phyloP scores from a whole-genome alignment of 345 rosid species.

The Eucalyptus urophylla region DNA sequence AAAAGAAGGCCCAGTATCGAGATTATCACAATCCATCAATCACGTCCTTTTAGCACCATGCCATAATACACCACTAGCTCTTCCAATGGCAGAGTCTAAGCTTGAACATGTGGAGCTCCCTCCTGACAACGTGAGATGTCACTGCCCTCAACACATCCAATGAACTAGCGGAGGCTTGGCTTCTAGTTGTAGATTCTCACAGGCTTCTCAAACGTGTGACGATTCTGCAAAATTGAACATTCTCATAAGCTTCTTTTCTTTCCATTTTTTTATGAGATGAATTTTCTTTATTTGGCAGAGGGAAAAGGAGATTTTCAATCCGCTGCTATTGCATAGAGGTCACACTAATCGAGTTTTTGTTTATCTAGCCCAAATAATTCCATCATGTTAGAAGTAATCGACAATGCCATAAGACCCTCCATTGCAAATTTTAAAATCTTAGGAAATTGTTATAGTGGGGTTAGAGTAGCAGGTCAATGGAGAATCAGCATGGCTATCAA shows the following conservation, averaged over 20 bases:
- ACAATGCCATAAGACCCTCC: not conserved
- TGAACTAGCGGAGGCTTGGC: not conserved
- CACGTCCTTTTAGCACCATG: not conserved
- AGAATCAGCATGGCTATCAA: not conserved
- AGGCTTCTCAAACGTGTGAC: slow-evolving; percentile 43
- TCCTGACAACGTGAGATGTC: not conserved
- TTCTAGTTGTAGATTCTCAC: slow-evolving; percentile 41
- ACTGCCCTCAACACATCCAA: not conserved
- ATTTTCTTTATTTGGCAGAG: not conserved
- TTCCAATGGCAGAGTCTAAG: not conserved
- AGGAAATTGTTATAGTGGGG: not conserved
- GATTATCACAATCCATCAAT: not conserved
- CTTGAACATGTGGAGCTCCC: not conserved
- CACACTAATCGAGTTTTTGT: not conserved
- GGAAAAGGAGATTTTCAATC: not conserved
- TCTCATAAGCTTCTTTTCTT: not conserved
- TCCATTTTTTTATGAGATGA: not conserved
- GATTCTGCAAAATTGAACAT: slow-evolving; percentile 25
- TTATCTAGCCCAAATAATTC: not conserved
- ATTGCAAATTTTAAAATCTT: not conserved
- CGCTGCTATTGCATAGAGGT: not conserved
- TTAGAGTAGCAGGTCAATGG: not conserved
- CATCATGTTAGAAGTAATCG: not conserved
- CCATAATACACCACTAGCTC: not conserved
- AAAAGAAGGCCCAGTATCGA: not conserved